These are phyloP conservation scores for Trichophyton simii DNA, from an alignment of 2,329 filamentous ascomycete species.

Conservation along the genomic window DNA sequence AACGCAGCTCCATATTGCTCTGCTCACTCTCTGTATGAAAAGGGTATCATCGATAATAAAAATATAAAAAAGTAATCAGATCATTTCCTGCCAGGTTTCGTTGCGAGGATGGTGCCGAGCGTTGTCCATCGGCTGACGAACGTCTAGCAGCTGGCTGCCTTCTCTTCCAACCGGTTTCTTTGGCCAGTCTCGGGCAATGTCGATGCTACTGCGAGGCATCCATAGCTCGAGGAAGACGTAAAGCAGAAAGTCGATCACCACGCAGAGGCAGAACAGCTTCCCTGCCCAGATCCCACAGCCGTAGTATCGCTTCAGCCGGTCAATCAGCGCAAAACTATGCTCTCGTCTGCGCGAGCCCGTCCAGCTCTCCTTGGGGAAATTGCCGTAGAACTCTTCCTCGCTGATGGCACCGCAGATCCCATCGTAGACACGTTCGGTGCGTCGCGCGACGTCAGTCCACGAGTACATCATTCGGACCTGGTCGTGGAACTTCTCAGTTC, in stretches of 20 bases:
- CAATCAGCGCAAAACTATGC: slow-evolving; percentile 83
- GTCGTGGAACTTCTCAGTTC: slow-evolving; percentile 89
- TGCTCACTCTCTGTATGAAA: neutral
- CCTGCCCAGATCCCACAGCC: slow-evolving; percentile 97
- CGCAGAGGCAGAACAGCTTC: slow-evolving; percentile 90
- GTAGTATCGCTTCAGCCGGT: slow-evolving; percentile 90
- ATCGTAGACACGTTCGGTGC: slow-evolving; percentile 90
- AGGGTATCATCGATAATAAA: slow-evolving; percentile 3
- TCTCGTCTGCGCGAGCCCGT: slow-evolving; percentile 59
- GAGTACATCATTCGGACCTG: slow-evolving; percentile 98
- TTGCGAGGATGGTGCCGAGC: neutral
- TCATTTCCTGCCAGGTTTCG: slow-evolving; percentile 3
- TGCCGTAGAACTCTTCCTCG: slow-evolving; percentile 79
- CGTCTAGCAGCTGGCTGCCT: neutral
- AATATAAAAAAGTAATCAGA: neutral
- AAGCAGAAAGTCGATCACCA: slow-evolving; percentile 84
- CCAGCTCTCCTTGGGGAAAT: slow-evolving; percentile 56
- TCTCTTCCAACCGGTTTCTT: slow-evolving; percentile 43
- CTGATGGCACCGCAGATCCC: slow-evolving; percentile 78
- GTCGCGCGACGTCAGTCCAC: slow-evolving; percentile 87
- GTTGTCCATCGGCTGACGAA: neutral
- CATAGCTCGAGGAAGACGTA: slow-evolving; percentile 79
- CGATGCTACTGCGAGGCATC: slow-evolving; percentile 73
- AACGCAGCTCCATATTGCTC: neutral
- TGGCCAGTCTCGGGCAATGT: slow-evolving; percentile 85